Conservation (phyloP, 2,329 filamentous ascomycete species). For the Microdochium trichocladiopsis region DNA sequence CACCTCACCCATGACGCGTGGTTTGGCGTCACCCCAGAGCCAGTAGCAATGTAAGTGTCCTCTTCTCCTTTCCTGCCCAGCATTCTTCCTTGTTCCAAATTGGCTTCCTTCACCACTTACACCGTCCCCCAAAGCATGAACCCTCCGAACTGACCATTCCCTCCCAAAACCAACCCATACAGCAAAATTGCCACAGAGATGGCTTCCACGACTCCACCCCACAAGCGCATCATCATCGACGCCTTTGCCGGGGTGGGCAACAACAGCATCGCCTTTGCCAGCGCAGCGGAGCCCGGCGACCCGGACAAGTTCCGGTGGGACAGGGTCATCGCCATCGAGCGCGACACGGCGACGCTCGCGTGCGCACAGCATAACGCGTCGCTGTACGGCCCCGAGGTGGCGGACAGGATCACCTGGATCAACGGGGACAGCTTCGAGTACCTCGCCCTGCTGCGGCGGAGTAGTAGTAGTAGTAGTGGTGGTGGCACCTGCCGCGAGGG, state of each 20-base stretch:
- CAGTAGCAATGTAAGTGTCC: conserved; percentile 65
- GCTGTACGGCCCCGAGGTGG: conserved; percentile 66
- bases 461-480: too few relatives aligned
- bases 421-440: conserved; percentile 80
- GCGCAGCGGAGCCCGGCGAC: conserved; percentile 21
- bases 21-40: conserved; percentile 95
- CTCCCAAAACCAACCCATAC: background rate
- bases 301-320: conserved; percentile 62
- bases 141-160: background rate
- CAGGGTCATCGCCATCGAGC: conserved; percentile 83
- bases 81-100: background rate
- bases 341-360: conserved; percentile 68
- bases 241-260: conserved; percentile 88
- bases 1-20: conserved; percentile 90
- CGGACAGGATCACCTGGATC: conserved; percentile 73
- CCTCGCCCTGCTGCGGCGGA: conserved; percentile 37
- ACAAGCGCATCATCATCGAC: conserved; percentile 60
- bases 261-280: conserved; percentile 91
- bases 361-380: conserved; percentile 91
- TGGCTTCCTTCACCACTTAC: too few relatives aligned
- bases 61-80: background rate
- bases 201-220: background rate
- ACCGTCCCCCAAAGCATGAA: too few relatives aligned
- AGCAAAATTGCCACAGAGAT: background rate
- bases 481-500: too few relatives aligned